These are phyloP conservation scores for Maudiozyma turicensis DNA, from an alignment of 805 yeast genomes.

Conservation along the genomic window DNA sequence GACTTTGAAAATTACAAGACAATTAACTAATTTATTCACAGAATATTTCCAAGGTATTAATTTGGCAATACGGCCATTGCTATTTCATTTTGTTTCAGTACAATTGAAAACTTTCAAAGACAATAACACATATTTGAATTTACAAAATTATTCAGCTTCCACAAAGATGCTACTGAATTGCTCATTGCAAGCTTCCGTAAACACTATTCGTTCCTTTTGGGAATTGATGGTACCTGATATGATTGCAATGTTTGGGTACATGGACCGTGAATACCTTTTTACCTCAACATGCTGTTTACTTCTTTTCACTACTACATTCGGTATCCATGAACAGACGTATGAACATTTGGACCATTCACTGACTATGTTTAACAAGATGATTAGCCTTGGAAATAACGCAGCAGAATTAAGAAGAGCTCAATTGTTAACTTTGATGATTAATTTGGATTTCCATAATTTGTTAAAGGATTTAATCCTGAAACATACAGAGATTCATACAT, in stretches of 20 bases:
- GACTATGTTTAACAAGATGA: conserved; percentile 61
- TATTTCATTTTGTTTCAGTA: conserved; percentile 66
- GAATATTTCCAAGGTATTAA: conserved; percentile 79
- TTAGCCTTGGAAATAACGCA: conserved; percentile 69
- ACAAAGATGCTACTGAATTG: conserved; percentile 63
- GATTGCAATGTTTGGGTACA: conserved; percentile 81
- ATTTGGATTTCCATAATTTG: conserved; percentile 59
- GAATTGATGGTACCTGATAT: conserved; percentile 63
- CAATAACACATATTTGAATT: conserved; percentile 47
- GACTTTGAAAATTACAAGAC: conserved; percentile 45
- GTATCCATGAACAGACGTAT: conserved; percentile 66
- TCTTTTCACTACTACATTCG: conserved; percentile 69
- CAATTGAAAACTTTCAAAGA: conserved; percentile 44
- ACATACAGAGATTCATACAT: conserved; percentile 31
- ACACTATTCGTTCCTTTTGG: conserved; percentile 66
- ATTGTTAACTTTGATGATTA: conserved; percentile 50
- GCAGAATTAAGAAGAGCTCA: conserved; percentile 70
- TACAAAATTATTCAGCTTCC: conserved; percentile 57
- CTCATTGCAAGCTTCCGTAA: conserved; percentile 71
- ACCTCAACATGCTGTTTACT: conserved; percentile 68
- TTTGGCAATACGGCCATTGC: conserved; percentile 64
- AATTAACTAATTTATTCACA: conserved; percentile 66
- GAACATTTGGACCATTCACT: conserved; percentile 68
- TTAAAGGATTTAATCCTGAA: conserved; percentile 47
- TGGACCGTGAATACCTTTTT: conserved; percentile 76